Base-by-base conservation (phyloP, 495 filamentous ascomycete species). In the Penicillium taxi region DNA sequence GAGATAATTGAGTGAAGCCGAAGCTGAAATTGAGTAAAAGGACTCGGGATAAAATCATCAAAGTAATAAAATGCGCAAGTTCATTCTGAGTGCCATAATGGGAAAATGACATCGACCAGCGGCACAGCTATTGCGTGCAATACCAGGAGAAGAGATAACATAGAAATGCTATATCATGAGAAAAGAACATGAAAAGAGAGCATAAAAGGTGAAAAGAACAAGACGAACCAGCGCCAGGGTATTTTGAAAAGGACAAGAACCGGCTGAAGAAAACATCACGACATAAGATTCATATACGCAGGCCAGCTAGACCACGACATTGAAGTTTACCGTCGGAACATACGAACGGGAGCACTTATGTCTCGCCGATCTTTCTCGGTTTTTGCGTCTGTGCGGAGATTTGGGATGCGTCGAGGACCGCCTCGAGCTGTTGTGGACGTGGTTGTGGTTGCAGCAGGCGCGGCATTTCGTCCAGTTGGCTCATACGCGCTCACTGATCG, bases 401-500 rank as follows among this genome's bases (percentile, higher is more conserved):
- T 61, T 5, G 65, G 65, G 19, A 67, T 56, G n/a, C 60, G 58
- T 20, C 56, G 52, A 17, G 56, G 56, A 15, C 49, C 46, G 14
- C 53, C 39, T 11, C 47, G 44, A 13, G 63, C 42, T 5, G 53
- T 59, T 11, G 50, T 35, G 23, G 46, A 44, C 14, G 54, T 49
- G 3, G 46, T 50, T 7, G 47, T 49, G 22, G 52, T 41, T 16
- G 53, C 44, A n/a, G n/a, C n/a, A n/a, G n/a, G n/a, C 3, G 50
- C 47, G 13, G 46, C 51, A 24, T 55, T 36, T 17, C 57, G 58
- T 12, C 60, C 35, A 0, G 50, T 44, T 19, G 52, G 51, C 38
- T 69, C 65, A n/a, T 44, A 58, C 13, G 56, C 56, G 32, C 66
- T 69, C 8, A 55, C 58, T 23, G 64, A 67, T 33, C 69, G 54